Conservation (phyloP, 2,329 filamentous ascomycete genomes). For the Magnaporthales sp. region DNA sequence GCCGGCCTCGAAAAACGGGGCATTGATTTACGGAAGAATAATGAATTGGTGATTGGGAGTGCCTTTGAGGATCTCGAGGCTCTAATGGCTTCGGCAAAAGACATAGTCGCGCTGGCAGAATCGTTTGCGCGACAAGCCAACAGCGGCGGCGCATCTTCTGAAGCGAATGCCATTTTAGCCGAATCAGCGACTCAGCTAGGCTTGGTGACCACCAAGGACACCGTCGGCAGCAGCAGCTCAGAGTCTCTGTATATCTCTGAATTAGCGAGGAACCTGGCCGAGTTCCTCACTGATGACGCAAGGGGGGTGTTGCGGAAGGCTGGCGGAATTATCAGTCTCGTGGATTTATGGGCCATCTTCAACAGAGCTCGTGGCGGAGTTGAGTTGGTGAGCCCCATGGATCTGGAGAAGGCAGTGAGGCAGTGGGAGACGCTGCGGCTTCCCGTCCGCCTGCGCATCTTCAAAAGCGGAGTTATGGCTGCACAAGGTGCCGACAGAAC, state of each 20-base stretch:
- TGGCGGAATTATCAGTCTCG: conserved; percentile 80
- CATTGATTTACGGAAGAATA: conserved; percentile 79
- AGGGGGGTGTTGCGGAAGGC: conserved; percentile 69
- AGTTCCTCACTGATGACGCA: conserved; percentile 81
- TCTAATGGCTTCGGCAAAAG: conserved; percentile 94
- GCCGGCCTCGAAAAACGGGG: conserved; percentile 84
- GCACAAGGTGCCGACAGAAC: conserved; percentile 83
- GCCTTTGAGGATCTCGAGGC: conserved; percentile 96
- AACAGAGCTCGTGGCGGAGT: conserved; percentile 89
- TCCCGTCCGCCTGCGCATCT: conserved; percentile 77
- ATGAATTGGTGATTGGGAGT: conserved; percentile 83
- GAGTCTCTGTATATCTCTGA: conserved; percentile 87
- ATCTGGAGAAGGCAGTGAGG: conserved; percentile 83
- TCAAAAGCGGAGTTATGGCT: conserved; percentile 90
- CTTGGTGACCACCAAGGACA: conserved; percentile 90
- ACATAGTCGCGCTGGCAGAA: conserved; percentile 89
- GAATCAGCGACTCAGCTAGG: conserved; percentile 79
- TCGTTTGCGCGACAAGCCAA: conserved; percentile 66
- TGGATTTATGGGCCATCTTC: conserved; percentile 91
- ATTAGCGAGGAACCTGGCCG: conserved; percentile 73
- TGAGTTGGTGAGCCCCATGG: conserved; percentile 82
- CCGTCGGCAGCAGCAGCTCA: conserved; percentile 60
- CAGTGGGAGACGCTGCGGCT: conserved; percentile 84
- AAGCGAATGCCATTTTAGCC: conserved; percentile 66
- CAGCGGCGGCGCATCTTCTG: conserved; percentile 49